Conservation (phyloP, 2,329 filamentous ascomycete genomes). For the Sclerotinia spermophila region DNA sequence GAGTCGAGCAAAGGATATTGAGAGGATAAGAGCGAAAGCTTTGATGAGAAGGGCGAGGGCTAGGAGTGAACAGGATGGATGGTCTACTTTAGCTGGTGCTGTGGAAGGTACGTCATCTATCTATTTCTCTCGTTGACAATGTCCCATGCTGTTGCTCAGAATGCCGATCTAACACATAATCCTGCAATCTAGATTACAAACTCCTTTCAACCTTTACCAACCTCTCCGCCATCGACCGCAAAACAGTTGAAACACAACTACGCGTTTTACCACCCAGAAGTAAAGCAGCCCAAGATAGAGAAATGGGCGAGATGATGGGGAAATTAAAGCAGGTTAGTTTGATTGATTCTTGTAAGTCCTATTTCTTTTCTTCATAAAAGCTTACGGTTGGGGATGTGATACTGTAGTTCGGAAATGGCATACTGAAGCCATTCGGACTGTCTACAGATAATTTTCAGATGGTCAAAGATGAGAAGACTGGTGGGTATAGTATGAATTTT, state of each 20-base stretch:
- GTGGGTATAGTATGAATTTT: slow-evolving; percentile 94
- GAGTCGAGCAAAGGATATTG: slow-evolving; percentile 73
- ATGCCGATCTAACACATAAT: neutral
- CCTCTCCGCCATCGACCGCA: slow-evolving; percentile 62
- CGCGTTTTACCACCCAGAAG: slow-evolving; percentile 62
- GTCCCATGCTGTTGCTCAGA: neutral
- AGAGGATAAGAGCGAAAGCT: slow-evolving; percentile 76
- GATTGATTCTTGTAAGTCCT: slow-evolving; percentile 5
- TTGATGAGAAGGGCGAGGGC: slow-evolving; percentile 51
- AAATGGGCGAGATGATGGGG: slow-evolving; percentile 96
- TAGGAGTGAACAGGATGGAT: slow-evolving; percentile 66
- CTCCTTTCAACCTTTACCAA: slow-evolving; percentile 55
- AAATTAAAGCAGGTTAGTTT: slow-evolving; percentile 75
- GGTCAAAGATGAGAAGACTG: slow-evolving; percentile 81
- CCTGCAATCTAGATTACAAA: slow-evolving; percentile 62
- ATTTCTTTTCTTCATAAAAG: slow-evolving; percentile 1
- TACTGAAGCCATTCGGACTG: slow-evolving; percentile 88
- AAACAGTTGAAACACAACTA: slow-evolving; percentile 64
- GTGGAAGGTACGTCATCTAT: slow-evolving; percentile 45
- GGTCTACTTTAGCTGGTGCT: slow-evolving; percentile 75
- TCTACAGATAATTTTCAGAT: slow-evolving; percentile 95
- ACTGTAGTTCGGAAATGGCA: slow-evolving; percentile 73
- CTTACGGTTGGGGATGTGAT: slow-evolving; percentile 4
- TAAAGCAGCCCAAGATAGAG: slow-evolving; percentile 76
- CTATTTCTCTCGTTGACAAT: neutral